Base-by-base conservation (phyloP, 495 filamentous ascomycete genomes). In the Aspergillus homomorphus region DNA sequence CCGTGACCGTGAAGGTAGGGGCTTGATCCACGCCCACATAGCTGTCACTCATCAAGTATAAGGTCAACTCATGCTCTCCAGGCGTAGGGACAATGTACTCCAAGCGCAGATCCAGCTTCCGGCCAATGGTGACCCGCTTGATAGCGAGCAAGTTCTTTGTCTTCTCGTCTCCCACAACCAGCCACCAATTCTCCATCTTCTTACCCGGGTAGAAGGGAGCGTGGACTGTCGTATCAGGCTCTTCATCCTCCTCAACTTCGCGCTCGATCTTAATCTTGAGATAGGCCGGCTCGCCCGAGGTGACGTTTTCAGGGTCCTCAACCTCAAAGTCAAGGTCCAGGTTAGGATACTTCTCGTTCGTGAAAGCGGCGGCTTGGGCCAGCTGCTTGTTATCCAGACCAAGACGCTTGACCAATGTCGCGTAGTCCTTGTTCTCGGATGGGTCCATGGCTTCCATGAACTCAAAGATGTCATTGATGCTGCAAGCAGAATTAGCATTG, bases 381-480 rank as follows among this genome's bases (percentile, higher is more conserved):
- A 99, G 79, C 68, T 98, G 92, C 60, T 83, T 80, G 72, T 92
- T 89, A 58, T 88, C 85, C 41, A 99, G 81, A 8, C 85, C 85
- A 16, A 98, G 80, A 16, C 83, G 80, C 73, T 89, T 87, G 59
- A 97, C 81, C 22, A 97, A 78, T 19, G 77, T 75, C 4, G 78
- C 76, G 69, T 95, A 93, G 52, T 93, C 80, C 42, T 87, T 73
- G 71, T 96, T 96, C 73, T 96, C 92, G 1, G 87, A 84, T 4
- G 93, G 90, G 67, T 96, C 91, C 94, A 99, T 99, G 45, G 91
- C 87, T 33, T 97, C 93, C 91, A 97, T 97, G 73, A 99, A 98
- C 66, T 97, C 92, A 62, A 94, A 90, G 60, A 99, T 89, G 68
- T 97, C 92, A 54, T 89, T 89, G 76, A 97, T 89, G 51, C 84